Percentiles rank a stretch among this genome's conserved stretches.
phyloP scores from a whole-genome alignment of 2,329 filamentous ascomycete species.

The Sclerotinia sclerotiorum region DNA sequence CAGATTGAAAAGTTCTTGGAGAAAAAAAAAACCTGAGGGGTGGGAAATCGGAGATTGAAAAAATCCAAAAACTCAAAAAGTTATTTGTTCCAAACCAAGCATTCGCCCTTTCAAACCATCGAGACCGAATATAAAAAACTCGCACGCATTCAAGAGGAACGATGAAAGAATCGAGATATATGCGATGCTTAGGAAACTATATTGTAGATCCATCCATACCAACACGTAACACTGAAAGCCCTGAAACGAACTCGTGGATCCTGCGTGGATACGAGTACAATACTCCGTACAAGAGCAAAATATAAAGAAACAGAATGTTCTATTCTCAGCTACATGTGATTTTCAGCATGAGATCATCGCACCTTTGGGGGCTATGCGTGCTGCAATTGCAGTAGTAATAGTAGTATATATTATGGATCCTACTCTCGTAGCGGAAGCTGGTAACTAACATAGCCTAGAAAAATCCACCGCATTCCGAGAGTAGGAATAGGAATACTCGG shows the following conservation, averaged over 20 bases:
- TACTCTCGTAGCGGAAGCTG: too few species aligned
- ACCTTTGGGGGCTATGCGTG: neutral
- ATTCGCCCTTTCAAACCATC: neutral
- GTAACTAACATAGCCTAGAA: neutral
- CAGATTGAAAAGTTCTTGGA: neutral
- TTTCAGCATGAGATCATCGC: neutral
- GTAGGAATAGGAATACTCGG: too few species aligned
- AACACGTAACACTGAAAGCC: neutral
- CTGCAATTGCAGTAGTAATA: too few species aligned
- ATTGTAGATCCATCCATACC: neutral
- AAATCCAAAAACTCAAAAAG: neutral
- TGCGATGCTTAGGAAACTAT: neutral
- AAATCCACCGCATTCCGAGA: too few species aligned
- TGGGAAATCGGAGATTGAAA: neutral
- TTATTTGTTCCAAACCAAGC: neutral
- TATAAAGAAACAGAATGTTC: neutral
- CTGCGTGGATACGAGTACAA: neutral
- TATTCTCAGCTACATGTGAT: neutral
- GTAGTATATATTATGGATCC: too few species aligned
- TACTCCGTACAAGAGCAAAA: neutral
- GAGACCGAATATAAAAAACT: too few species aligned
- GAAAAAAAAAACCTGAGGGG: neutral
- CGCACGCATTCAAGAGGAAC: neutral
- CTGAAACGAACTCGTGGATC: slow-evolving; percentile 6
- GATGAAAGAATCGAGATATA: neutral